A percentile compares a stretch with the other conserved stretches of the same genome.
phyloP scores from a whole-genome alignment of 495 filamentous ascomycete genomes.

The Umbilicaria muhlenbergii region DNA sequence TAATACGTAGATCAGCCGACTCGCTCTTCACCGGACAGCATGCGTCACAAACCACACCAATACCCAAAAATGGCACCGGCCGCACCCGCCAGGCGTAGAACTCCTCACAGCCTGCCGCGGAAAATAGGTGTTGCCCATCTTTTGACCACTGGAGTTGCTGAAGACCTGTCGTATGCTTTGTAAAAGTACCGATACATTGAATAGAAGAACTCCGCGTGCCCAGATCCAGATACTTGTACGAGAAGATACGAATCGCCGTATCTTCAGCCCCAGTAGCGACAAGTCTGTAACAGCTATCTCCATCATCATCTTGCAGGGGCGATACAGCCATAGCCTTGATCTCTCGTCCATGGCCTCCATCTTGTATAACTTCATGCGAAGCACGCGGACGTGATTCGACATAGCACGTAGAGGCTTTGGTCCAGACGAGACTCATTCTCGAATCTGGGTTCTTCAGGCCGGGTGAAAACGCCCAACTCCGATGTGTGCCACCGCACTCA shows the following conservation, averaged over 20 bases:
- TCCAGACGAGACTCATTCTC: slow-evolving; percentile 34
- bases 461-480: slow-evolving; percentile 44
- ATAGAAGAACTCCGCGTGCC: slow-evolving; percentile 5
- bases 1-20: slow-evolving; percentile 61
- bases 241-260: slow-evolving; percentile 62
- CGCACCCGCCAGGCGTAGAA: slow-evolving; percentile 69
- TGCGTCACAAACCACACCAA: slow-evolving; percentile 48
- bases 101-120: slow-evolving; percentile 74
- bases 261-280: slow-evolving; percentile 85
- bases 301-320: slow-evolving; percentile 9
- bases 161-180: slow-evolving; percentile 66
- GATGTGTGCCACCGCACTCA: slow-evolving; percentile 70
- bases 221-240: not conserved
- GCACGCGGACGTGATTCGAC: slow-evolving; percentile 31
- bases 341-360: slow-evolving; percentile 74
- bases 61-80: slow-evolving; percentile 32
- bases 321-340: slow-evolving; percentile 59
- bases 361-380: slow-evolving; percentile 37
- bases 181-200: slow-evolving; percentile 44
- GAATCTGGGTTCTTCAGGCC: slow-evolving; percentile 15
- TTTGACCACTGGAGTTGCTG: slow-evolving; percentile 65
- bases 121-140: slow-evolving; percentile 55
- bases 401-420: slow-evolving; percentile 23
- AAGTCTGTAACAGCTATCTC: slow-evolving; percentile 11
- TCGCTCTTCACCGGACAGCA: slow-evolving; percentile 40